Conservation (phyloP, 768 basidiomycete genomes). For the Xerocomellus chrysenteron region DNA sequence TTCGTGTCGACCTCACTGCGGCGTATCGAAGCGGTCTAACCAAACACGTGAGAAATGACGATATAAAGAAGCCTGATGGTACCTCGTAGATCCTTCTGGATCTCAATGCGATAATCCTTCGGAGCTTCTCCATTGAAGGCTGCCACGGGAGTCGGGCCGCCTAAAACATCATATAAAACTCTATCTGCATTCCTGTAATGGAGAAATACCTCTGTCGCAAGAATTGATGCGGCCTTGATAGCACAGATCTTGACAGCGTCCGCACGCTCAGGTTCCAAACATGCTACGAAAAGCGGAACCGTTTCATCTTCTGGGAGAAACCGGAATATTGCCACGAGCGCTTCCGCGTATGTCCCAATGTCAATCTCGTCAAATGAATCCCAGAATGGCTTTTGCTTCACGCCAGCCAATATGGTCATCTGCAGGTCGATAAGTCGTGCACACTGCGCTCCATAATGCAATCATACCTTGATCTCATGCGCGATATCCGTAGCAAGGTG, state of each 20-base stretch:
- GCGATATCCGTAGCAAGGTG: slow-evolving; percentile 70
- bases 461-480: slow-evolving; percentile 71
- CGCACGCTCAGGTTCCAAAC: slow-evolving; percentile 74
- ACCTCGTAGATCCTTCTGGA: slow-evolving; percentile 60
- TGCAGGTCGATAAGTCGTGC: slow-evolving; percentile 9
- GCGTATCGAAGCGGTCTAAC: slow-evolving; percentile 48
- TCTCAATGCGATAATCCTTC: slow-evolving; percentile 44
- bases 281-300: slow-evolving; percentile 56
- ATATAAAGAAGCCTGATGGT: slow-evolving; percentile 14
- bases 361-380: slow-evolving; percentile 70
- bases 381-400: slow-evolving; percentile 64
- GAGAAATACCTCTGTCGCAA: slow-evolving; percentile 59
- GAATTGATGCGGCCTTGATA: slow-evolving; percentile 67
- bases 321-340: slow-evolving; percentile 68
- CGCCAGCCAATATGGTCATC: slow-evolving; percentile 25
- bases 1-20: slow-evolving; percentile 62
- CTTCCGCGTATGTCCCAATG: slow-evolving; percentile 73
- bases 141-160: slow-evolving; percentile 57
- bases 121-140: slow-evolving; percentile 48
- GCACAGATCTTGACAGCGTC: slow-evolving; percentile 80
- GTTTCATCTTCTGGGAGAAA: slow-evolving; percentile 66
- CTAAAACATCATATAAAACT: slow-evolving; percentile 34
- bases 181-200: neutral
- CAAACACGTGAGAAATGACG: slow-evolving; percentile 9
- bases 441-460: slow-evolving; percentile 18